A percentile compares a stretch with the other conserved stretches of the same genome.
Conservation (phyloP, 78 protist species). For the Anaeramoeba ignava region DNA sequence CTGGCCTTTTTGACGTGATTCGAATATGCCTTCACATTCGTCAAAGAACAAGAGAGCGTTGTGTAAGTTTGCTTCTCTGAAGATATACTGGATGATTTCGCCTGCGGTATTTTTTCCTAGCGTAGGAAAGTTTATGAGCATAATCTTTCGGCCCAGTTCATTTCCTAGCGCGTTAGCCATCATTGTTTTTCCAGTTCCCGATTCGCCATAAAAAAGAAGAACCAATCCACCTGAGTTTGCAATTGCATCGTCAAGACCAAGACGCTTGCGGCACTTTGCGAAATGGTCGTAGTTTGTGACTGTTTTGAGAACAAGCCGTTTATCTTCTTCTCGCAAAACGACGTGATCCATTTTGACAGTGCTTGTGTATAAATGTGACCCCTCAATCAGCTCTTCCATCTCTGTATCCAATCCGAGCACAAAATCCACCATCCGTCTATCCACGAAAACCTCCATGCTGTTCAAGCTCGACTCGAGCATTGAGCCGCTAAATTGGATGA, state of each 20-base stretch:
- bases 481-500: background rate
- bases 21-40: slow-evolving; percentile 49
- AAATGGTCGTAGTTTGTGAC: background rate
- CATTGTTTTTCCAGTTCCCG: slow-evolving; percentile 17
- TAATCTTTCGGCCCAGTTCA: slow-evolving; percentile 32
- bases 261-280: background rate
- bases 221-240: background rate
- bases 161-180: slow-evolving; percentile 51
- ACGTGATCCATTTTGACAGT: background rate
- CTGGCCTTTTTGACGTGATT: slow-evolving; percentile 28
- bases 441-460: background rate
- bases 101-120: slow-evolving; percentile 13
- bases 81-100: slow-evolving; percentile 25
- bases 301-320: background rate
- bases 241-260: background rate
- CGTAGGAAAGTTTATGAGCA: slow-evolving; percentile 26
- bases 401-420: background rate
- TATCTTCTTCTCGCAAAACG: background rate
- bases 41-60: slow-evolving; percentile 55
- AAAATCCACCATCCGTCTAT: background rate
- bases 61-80: slow-evolving; percentile 49
- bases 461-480: background rate
- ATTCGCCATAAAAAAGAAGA: background rate
- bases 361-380: background rate
- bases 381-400: background rate